Percentiles rank a stretch among this genome's conserved stretches.
These are phyloP conservation scores for Eucalyptus sp. DNA, from an alignment of 345 rosid species.

Conservation along the genomic window DNA sequence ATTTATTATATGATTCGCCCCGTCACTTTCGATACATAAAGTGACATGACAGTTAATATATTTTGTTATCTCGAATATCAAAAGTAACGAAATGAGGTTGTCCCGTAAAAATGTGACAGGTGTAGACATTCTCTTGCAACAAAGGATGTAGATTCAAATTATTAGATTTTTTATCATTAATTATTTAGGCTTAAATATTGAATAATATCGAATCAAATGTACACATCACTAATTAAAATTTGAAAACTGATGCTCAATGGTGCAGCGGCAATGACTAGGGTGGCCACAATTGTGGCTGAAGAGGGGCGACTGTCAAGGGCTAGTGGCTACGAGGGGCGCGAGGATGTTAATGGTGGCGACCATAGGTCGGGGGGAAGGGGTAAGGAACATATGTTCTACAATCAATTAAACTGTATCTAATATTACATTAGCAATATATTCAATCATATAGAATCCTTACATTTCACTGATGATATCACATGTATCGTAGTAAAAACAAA, in stretches of 20 bases:
- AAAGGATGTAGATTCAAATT: not conserved
- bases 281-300: not conserved
- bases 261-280: not conserved
- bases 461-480: not conserved
- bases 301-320: not conserved
- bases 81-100: not conserved
- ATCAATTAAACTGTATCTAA: not conserved
- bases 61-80: not conserved
- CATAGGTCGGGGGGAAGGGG: not conserved
- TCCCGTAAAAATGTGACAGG: too few relatives aligned
- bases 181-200: not conserved
- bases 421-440: not conserved
- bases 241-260: not conserved
- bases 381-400: not conserved
- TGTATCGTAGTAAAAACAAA: not conserved
- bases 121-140: not conserved
- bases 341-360: not conserved
- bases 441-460: not conserved
- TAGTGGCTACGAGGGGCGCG: not conserved
- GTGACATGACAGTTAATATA: fast-evolving
- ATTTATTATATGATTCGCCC: not conserved
- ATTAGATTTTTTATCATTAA: not conserved
- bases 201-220: not conserved
- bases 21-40: not conserved
- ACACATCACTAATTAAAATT: not conserved